Conservation (phyloP, 257 asterid species). For the Nicotiana benthamiana region DNA sequence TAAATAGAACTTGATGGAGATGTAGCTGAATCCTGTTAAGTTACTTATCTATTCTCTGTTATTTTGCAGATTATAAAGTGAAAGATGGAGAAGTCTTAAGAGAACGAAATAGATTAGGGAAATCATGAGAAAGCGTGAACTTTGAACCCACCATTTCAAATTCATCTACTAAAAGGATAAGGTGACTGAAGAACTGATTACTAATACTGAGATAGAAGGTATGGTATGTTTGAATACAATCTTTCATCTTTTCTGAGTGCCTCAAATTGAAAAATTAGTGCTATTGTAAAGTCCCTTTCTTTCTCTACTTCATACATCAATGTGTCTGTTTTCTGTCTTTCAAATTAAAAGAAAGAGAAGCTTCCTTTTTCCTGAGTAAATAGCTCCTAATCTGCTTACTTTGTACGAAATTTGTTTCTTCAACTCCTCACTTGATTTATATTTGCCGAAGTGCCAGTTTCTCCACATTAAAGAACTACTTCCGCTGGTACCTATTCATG, state of each 20-base stretch:
- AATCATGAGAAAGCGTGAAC: slow-evolving; percentile 3
- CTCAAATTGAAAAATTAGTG: neutral
- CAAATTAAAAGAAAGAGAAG: neutral
- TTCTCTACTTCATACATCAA: neutral
- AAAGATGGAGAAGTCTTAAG: slow-evolving; percentile 14
- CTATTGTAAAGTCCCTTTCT: neutral
- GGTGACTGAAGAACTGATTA: slow-evolving; percentile 6
- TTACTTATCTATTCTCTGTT: slow-evolving; percentile 6
- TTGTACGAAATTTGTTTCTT: neutral
- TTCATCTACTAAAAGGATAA: neutral
- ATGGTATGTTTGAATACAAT: neutral
- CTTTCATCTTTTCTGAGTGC: neutral
- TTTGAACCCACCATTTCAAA: neutral
- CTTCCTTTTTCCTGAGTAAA: neutral
- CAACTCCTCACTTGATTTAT: neutral
- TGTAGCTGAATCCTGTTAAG: slow-evolving; percentile 7
- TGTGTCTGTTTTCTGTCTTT: neutral
- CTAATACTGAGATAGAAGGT: slow-evolving; percentile 11
- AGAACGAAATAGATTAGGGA: slow-evolving; percentile 4
- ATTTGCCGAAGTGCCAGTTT: neutral
- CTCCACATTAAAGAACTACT: neutral
- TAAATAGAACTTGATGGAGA: neutral
- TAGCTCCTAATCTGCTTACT: neutral
- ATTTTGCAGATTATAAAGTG: slow-evolving; percentile 11
- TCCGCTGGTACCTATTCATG: neutral